Conservation (phyloP, 352 stramenopile species). For the Plasmopara viticola region DNA sequence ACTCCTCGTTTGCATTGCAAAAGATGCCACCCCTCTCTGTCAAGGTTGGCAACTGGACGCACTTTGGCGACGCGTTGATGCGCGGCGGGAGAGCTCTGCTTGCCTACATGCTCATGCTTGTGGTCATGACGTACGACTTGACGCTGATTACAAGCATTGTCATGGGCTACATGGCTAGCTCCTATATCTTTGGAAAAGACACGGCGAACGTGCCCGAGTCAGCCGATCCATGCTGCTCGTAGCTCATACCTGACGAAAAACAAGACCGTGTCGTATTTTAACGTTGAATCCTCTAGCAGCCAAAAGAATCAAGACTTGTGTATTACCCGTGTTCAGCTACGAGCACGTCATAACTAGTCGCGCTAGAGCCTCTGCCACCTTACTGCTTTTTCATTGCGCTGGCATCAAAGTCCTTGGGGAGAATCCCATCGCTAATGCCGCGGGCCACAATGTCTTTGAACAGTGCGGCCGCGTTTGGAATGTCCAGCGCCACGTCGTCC, state of each 20-base stretch:
- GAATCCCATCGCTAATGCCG: constrained; percentile 37
- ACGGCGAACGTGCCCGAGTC: constrained; percentile 61
- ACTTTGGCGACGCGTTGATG: constrained; percentile 54
- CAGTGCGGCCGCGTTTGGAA: constrained; percentile 43
- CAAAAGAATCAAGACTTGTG: too few species aligned
- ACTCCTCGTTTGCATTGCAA: background rate
- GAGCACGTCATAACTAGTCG: too few species aligned
- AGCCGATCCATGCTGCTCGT: constrained; percentile 59
- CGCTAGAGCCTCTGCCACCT: constrained; percentile 1
- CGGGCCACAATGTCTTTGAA: constrained; percentile 42
- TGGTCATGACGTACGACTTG: constrained; percentile 75
- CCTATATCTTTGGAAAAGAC: constrained; percentile 64
- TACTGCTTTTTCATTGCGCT: constrained; percentile 32
- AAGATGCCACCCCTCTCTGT: constrained; percentile 11
- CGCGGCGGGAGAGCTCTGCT: constrained; percentile 61
- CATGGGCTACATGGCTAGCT: constrained; percentile 55
- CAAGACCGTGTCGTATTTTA: too few species aligned
- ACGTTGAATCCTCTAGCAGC: too few species aligned
- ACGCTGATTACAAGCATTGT: constrained; percentile 56
- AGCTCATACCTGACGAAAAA: too few species aligned
- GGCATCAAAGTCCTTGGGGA: constrained; percentile 43
- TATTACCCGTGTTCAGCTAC: too few species aligned
- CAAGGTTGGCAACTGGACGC: constrained; percentile 46
- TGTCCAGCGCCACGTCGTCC: constrained; percentile 59
- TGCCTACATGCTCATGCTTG: constrained; percentile 76